These are phyloP conservation scores for Puccinia hordei DNA, from an alignment of 1,284 basidiomycete species.

Conservation along the genomic window DNA sequence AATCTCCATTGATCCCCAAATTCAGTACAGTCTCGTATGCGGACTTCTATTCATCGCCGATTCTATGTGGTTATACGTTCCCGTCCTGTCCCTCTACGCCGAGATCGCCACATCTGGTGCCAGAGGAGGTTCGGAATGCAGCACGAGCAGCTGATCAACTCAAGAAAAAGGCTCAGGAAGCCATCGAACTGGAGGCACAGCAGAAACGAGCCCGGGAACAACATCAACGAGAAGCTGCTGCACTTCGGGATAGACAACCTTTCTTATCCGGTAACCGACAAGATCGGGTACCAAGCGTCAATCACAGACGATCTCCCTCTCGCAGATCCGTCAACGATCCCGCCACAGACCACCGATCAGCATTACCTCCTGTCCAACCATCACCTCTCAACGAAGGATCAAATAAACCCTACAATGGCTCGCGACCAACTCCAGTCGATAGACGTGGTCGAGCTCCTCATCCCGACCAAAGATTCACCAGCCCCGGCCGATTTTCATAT, in stretches of 20 bases:
- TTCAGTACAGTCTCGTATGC: constrained; percentile 35
- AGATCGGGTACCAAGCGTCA: not conserved
- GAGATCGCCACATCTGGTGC: constrained; percentile 33
- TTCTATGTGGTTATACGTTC: constrained; percentile 11
- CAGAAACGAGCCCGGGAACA: too few relatives aligned
- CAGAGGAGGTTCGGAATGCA: constrained; percentile 34
- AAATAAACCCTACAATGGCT: not conserved
- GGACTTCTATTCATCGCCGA: constrained; percentile 32
- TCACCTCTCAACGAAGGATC: not conserved
- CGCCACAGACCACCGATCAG: too few relatives aligned
- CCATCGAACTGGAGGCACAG: too few relatives aligned
- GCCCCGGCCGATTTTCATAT: not conserved
- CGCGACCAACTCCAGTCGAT: not conserved
- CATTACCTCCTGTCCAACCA: not conserved
- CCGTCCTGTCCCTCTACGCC: constrained; percentile 22
- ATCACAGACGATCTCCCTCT: not conserved
- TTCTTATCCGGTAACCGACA: too few relatives aligned
- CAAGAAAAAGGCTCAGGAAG: too few relatives aligned
- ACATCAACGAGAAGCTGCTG: too few relatives aligned
- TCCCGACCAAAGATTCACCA: not conserved
- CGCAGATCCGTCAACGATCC: not conserved
- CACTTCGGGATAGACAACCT: too few relatives aligned
- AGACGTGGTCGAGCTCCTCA: not conserved
- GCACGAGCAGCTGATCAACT: constrained; percentile 9
- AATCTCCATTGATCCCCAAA: not conserved